These are phyloP conservation scores for Trichoderma oligosporum DNA, from an alignment of 2,329 filamentous ascomycete species.

Conservation along the genomic window DNA sequence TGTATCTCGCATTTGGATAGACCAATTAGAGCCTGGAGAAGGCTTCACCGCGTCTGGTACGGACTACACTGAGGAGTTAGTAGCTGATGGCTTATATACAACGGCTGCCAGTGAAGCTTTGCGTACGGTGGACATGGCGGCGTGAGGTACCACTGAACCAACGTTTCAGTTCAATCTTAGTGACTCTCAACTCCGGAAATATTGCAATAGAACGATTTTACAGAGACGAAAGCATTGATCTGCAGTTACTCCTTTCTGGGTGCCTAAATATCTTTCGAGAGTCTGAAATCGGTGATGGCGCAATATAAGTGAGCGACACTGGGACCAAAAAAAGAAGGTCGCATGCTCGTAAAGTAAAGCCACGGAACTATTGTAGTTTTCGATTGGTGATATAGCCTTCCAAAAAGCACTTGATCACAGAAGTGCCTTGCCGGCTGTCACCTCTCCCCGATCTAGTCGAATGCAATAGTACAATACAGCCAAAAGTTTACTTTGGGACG, in stretches of 20 bases:
- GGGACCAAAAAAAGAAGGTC: background rate
- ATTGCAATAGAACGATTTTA: conserved; percentile 21
- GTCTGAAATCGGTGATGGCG: background rate
- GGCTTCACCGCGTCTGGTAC: conserved; percentile 27
- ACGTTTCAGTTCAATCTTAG: conserved; percentile 23
- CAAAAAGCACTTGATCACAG: background rate
- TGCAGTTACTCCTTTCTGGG: conserved; percentile 22
- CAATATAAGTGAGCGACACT: conserved; percentile 6
- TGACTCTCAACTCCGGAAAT: conserved; percentile 21
- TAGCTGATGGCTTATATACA: background rate
- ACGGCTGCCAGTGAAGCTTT: background rate
- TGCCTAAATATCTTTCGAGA: background rate
- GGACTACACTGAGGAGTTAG: conserved; percentile 24
- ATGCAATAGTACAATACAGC: background rate
- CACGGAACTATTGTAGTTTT: background rate
- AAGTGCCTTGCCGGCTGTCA: background rate
- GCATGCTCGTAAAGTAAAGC: conserved; percentile 14
- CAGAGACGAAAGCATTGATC: conserved; percentile 16
- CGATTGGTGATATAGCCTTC: background rate
- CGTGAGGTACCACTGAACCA: conserved; percentile 11
- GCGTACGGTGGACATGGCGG: conserved; percentile 34
- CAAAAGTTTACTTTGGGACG: too few relatives aligned
- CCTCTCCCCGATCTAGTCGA: background rate
- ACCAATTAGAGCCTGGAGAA: conserved; percentile 27
- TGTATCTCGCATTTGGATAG: conserved; percentile 42